Base-by-base conservation (phyloP, 805 yeast genomes). In the Komagataella mondaviorum region DNA sequence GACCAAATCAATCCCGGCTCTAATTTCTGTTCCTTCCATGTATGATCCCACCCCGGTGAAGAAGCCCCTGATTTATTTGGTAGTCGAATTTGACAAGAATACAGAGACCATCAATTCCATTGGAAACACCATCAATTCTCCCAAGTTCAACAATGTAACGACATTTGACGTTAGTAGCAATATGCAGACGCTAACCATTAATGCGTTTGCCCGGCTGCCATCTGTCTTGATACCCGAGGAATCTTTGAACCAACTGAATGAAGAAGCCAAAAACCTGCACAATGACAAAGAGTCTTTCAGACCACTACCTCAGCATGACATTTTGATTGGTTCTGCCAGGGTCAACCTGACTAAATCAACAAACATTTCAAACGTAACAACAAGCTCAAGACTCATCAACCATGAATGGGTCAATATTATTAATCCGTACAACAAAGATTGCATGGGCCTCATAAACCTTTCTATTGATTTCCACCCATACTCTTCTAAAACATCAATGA, bases 11-110 rank as follows among this genome's bases (percentile, higher is more conserved):
- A 55, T 80, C 44, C 85, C 85, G 6, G 72, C 82, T 2, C 67
- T 72, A 45, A 69, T 71, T 18, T 66, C 72, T 6, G 71, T 74
- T 7, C 78, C 80, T 16, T 65, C 62, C 51, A 70, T 69, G 16
- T 17, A 47, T 23, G 63, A 56, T 23, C 59, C 57, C 44, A 61
- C 63, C 46, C 66, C 58, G 36, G 30, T 75, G 43, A 74, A 78
- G 55, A 80, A 80, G 57, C 78, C 93, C 16, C 74, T 95, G 54
- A 75, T 93, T 44, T 88, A 87, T 65, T 76, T 90, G 60, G 88
- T 96, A 1, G 74, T 93, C 47, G 99, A 93, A 67, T 91, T 89
- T 63, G 99, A 93, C 68, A 93, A 93, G 67, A 88, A 91, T 49
- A 93, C 90, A 57, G 84, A 93, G 56, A 77, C 89, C 14, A 81